Evolutionary conservation across 2,329 filamentous ascomycete genomes (phyloP), one percentile per base, ranked within the genome.

Genomic region (Coniochaeta prunicola): DNA sequence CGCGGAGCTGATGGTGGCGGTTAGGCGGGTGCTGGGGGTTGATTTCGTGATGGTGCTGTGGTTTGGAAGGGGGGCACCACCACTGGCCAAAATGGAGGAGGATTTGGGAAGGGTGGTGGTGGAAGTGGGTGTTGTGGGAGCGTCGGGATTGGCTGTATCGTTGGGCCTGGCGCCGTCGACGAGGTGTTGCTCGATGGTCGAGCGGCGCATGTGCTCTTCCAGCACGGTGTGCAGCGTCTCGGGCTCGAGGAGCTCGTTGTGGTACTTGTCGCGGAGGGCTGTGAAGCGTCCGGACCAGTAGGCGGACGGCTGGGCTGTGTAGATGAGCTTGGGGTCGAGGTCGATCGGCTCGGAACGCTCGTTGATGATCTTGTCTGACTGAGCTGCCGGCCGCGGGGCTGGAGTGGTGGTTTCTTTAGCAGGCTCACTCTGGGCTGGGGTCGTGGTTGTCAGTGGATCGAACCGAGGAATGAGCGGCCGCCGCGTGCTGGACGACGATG

Each of bases 271-370:
- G 56, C 80, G 75, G 0, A 87, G 69, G 2, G 81, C 72, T 56
- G 78, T 72, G 66, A 87, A 86, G 40, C 86, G 81, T 19, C 86
- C 86, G 12, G 77, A 74, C 86, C 86, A 89, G 68, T 86, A 88
- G 2, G 74, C 69, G 1, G 77, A 76, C 6, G 76, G 70, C 64
- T 81, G 77, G 1, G 79, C 75, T 0, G 67, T 71, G 56, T 68
- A 67, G 15, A 84, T 69, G 2, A 70, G 67, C 1, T 64, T 64
- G 2, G 66, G 67, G 10, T 72, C 62, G 31, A 63, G 58, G 42
- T 30, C 31, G 54, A 31, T 59, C 31, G 30, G 57, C 57, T 26
- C 62, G 19, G 28, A 7, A 4, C 45, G 45, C 13, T 45, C 40
- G 40, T 45, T 45, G 40, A 13, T 24, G 40, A 45, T 45, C 19